Percentiles rank a stretch among this genome's conserved stretches.
phyloP scores from a whole-genome alignment of 352 stramenopile species.

The Phytopythium cucurbitacearum region DNA sequence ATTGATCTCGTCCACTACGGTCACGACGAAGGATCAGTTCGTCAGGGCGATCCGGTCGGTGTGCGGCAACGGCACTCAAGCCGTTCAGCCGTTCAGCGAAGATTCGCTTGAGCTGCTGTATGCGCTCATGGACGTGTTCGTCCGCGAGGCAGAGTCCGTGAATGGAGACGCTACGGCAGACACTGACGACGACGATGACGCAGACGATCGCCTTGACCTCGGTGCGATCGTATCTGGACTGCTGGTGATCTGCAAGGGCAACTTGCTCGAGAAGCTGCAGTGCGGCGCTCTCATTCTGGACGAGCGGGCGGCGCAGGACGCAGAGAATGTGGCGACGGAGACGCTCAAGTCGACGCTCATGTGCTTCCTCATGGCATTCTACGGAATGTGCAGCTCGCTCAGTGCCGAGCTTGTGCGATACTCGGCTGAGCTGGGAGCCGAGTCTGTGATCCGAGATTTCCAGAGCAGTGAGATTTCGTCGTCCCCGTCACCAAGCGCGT shows the following conservation, averaged over 20 bases:
- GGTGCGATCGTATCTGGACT: slow-evolving; percentile 52
- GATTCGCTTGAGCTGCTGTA: slow-evolving; percentile 62
- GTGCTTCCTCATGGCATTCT: slow-evolving; percentile 81
- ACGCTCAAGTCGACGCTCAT: slow-evolving; percentile 62
- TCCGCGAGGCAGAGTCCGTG: slow-evolving; percentile 33
- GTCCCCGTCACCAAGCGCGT: slow-evolving; percentile 3
- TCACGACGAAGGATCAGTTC: slow-evolving; percentile 44
- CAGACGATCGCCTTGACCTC: slow-evolving; percentile 49
- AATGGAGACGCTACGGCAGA: slow-evolving; percentile 19
- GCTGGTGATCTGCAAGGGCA: slow-evolving; percentile 64
- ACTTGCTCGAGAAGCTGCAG: slow-evolving; percentile 50
- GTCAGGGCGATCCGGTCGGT: slow-evolving; percentile 45
- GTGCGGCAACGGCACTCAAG: slow-evolving; percentile 14
- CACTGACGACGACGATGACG: slow-evolving; percentile 39
- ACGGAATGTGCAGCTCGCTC: slow-evolving; percentile 76
- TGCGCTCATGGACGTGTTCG: slow-evolving; percentile 60
- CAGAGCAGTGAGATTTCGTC: slow-evolving; percentile 11
- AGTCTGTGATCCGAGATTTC: slow-evolving; percentile 66
- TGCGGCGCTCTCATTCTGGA: slow-evolving; percentile 36
- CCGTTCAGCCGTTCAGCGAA: slow-evolving; percentile 29
- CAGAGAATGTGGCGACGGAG: slow-evolving; percentile 39
- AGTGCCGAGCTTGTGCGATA: slow-evolving; percentile 68
- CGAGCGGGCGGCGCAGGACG: slow-evolving; percentile 22
- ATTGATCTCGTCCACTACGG: slow-evolving; percentile 7
- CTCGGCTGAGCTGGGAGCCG: slow-evolving; percentile 60